Conservation (phyloP, 139 green algal genomes). For the Deuterostichococcus epilithicus region DNA sequence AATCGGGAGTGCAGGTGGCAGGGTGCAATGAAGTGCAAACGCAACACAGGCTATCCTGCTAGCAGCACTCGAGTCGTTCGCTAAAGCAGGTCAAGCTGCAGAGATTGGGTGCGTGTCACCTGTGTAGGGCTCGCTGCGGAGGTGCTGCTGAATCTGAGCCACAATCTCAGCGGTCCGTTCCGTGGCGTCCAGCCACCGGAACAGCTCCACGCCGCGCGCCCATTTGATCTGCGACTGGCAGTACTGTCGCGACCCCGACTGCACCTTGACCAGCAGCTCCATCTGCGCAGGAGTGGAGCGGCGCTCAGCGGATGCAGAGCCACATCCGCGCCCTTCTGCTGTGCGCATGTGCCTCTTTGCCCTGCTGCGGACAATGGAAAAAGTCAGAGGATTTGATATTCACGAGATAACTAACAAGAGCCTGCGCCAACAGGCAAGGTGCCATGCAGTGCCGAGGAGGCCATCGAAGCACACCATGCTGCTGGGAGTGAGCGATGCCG, state of each 20-base stretch:
- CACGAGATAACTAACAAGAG: no score
- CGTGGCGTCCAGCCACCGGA: slow-evolving; percentile 50
- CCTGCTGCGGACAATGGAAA: not conserved
- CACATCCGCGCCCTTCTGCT: not conserved
- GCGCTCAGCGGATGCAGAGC: not conserved
- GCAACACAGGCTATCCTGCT: not conserved
- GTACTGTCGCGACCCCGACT: slow-evolving; percentile 60
- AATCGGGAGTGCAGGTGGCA: no score
- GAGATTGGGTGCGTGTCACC: slow-evolving; percentile 11
- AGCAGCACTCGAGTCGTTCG: not conserved
- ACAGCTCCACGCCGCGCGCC: slow-evolving; percentile 68
- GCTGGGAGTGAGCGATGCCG: not conserved
- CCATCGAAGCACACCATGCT: not conserved
- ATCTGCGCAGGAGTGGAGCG: slow-evolving; percentile 18
- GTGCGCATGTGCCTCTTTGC: not conserved
- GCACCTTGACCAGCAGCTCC: slow-evolving; percentile 52
- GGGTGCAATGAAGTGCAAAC: not conserved
- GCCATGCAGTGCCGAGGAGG: not conserved
- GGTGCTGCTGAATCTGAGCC: slow-evolving; percentile 24
- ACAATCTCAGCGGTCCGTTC: slow-evolving; percentile 29
- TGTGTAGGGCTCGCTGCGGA: slow-evolving; percentile 29
- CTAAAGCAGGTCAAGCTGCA: not conserved
- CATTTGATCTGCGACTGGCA: slow-evolving; percentile 76
- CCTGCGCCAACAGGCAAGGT: no score
- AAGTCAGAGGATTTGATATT: not conserved